Percentiles rank a stretch among this genome's conserved stretches.
Evolutionary conservation across 192 early-diverging fungal genomes (phyloP).

Genomic region (Coemansia sp.): DNA sequence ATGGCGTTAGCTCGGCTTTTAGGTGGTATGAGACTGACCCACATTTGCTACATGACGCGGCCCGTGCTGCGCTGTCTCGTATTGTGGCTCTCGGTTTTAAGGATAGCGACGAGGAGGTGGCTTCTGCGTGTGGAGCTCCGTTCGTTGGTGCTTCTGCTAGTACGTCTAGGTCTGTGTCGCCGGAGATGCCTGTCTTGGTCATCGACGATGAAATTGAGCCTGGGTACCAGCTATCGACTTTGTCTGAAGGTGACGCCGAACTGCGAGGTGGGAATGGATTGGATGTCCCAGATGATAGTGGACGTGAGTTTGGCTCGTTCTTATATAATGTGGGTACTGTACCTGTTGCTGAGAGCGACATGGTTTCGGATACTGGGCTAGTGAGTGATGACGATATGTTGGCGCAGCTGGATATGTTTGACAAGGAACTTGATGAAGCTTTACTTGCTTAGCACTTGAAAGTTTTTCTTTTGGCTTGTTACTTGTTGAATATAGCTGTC

Average conservation of each 20-base stretch:
- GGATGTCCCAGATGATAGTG: background rate
- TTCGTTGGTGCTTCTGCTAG: background rate
- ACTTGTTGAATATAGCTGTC: background rate
- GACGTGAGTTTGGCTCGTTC: background rate
- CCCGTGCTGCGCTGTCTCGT: slow-evolving; percentile 21
- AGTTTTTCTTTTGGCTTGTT: too few relatives aligned
- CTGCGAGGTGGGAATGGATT: background rate
- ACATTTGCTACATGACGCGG: slow-evolving; percentile 14
- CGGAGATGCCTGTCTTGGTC: slow-evolving; percentile 47
- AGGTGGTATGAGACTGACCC: slow-evolving; percentile 50
- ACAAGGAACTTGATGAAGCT: slow-evolving; percentile 45
- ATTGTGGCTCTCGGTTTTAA: slow-evolving; percentile 33
- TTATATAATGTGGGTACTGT: background rate
- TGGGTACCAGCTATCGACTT: background rate
- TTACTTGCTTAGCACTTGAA: background rate
- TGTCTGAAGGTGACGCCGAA: background rate
- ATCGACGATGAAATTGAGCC: background rate
- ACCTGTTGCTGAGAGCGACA: background rate
- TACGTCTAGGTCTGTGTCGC: slow-evolving; percentile 27
- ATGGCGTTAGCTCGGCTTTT: background rate
- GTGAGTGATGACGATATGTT: slow-evolving; percentile 24
- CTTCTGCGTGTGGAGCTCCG: background rate
- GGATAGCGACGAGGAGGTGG: background rate
- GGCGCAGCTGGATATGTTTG: slow-evolving; percentile 55
- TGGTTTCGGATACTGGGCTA: background rate